These are phyloP conservation scores for Candida xyloterini DNA, from an alignment of 805 yeast genomes.

Conservation along the genomic window DNA sequence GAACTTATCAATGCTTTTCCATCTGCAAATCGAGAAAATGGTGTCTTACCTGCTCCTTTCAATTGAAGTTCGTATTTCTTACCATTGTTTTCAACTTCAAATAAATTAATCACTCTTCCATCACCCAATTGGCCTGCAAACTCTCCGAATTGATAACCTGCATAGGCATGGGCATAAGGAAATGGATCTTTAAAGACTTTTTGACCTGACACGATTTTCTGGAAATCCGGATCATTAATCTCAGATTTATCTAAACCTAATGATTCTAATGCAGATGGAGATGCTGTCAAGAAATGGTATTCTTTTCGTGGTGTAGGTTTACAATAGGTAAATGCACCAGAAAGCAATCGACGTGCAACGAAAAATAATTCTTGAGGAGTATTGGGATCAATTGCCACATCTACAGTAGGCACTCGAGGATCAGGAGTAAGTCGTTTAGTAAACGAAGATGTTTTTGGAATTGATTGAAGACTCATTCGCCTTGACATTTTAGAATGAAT, in stretches of 20 bases:
- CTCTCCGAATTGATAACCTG: constrained; percentile 94
- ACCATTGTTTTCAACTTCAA: constrained; percentile 58
- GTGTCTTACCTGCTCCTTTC: constrained; percentile 91
- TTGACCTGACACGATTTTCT: constrained; percentile 59
- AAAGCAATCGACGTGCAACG: constrained; percentile 47
- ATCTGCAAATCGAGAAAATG: constrained; percentile 92
- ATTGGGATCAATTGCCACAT: constrained; percentile 27
- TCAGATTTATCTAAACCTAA: constrained; percentile 51
- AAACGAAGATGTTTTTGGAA: constrained; percentile 31
- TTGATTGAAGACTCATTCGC: constrained; percentile 19
- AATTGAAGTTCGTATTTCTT: constrained; percentile 65
- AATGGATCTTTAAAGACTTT: constrained; percentile 41
- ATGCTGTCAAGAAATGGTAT: constrained; percentile 53
- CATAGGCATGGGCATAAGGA: constrained; percentile 90
- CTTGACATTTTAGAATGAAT: constrained; percentile 1
- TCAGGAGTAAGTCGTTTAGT: constrained; percentile 30
- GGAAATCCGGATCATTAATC: constrained; percentile 32
- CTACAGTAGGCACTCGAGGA: constrained; percentile 27
- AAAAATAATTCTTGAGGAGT: constrained; percentile 39
- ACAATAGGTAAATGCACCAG: constrained; percentile 73
- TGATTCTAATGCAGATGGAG: constrained; percentile 58
- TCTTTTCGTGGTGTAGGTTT: constrained; percentile 59
- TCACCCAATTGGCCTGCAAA: constrained; percentile 98
- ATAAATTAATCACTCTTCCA: constrained; percentile 83
- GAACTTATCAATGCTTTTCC: constrained; percentile 92